These are phyloP conservation scores for Gloeopeniophorella convolvens DNA, from an alignment of 768 basidiomycete species.

Conservation along the genomic window DNA sequence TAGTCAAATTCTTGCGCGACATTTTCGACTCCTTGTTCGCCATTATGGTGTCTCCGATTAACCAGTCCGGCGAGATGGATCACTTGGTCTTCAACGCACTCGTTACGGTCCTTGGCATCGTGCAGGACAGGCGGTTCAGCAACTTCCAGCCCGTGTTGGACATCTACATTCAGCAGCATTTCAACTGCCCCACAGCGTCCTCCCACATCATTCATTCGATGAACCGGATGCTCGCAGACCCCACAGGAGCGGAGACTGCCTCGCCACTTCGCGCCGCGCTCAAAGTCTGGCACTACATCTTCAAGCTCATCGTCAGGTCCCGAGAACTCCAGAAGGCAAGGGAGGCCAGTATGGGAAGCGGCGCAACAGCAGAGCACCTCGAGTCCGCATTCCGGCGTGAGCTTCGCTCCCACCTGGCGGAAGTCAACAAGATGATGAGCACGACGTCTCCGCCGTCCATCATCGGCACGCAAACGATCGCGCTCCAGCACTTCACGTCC, in stretches of 20 bases:
- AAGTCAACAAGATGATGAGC: constrained; percentile 88
- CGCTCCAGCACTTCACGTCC: constrained; percentile 87
- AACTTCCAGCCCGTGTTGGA: constrained; percentile 93
- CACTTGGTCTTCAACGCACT: constrained; percentile 84
- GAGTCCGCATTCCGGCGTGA: constrained; percentile 83
- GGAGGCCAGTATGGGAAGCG: constrained; percentile 72
- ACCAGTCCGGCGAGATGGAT: constrained; percentile 75
- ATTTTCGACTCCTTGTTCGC: constrained; percentile 92
- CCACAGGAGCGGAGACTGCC: constrained; percentile 64
- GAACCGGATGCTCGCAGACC: constrained; percentile 72
- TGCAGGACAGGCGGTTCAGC: constrained; percentile 90
- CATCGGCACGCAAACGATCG: constrained; percentile 93
- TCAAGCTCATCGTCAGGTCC: constrained; percentile 90
- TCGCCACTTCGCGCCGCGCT: constrained; percentile 79
- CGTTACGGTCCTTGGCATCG: constrained; percentile 85
- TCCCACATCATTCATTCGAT: constrained; percentile 84
- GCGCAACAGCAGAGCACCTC: constrained; percentile 79
- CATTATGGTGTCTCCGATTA: constrained; percentile 70
- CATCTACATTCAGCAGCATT: constrained; percentile 88
- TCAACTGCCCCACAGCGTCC: constrained; percentile 71
- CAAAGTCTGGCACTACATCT: constrained; percentile 96
- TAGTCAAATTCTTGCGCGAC: constrained; percentile 85
- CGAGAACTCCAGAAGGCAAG: constrained; percentile 81
- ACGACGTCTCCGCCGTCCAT: constrained; percentile 72
- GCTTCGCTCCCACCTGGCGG: constrained; percentile 63